phyloP scores from a whole-genome alignment of 768 basidiomycete species.

The Boletus vinaceobasis region DNA sequence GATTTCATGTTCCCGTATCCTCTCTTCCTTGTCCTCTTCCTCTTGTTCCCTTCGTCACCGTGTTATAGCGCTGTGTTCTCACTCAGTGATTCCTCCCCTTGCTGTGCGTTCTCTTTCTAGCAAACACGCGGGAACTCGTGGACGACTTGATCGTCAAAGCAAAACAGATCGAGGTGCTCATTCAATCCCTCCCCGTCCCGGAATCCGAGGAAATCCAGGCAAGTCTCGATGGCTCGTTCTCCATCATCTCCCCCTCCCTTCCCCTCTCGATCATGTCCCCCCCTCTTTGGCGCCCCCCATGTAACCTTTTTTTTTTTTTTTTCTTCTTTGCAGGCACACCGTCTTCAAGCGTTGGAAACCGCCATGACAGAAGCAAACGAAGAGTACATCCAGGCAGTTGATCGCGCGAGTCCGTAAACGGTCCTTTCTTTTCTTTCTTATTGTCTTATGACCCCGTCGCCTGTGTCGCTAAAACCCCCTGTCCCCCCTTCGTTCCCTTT shows the following conservation, averaged over 20 bases:
- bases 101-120: constrained; percentile 34
- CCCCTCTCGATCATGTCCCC: background rate
- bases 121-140: constrained; percentile 81
- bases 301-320: background rate
- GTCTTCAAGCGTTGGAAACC: constrained; percentile 63
- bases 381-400: constrained; percentile 70
- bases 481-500: background rate
- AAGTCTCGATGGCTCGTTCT: background rate
- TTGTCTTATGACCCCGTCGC: background rate
- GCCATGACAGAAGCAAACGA: constrained; percentile 71
- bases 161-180: constrained; percentile 84
- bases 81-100: background rate
- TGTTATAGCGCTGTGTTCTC: background rate
- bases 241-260: background rate
- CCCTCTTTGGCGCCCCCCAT: background rate
- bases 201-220: constrained; percentile 77
- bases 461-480: background rate
- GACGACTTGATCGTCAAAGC: constrained; percentile 80
- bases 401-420: constrained; percentile 64
- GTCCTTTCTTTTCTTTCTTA: background rate
- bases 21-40: background rate
- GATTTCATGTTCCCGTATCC: background rate
- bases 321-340: constrained; percentile 45
- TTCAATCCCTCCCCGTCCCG: constrained; percentile 73
- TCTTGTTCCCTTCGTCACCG: background rate